Conservation (phyloP, 1,139 yeast species). For the Geotrichum phurueaensis region DNA sequence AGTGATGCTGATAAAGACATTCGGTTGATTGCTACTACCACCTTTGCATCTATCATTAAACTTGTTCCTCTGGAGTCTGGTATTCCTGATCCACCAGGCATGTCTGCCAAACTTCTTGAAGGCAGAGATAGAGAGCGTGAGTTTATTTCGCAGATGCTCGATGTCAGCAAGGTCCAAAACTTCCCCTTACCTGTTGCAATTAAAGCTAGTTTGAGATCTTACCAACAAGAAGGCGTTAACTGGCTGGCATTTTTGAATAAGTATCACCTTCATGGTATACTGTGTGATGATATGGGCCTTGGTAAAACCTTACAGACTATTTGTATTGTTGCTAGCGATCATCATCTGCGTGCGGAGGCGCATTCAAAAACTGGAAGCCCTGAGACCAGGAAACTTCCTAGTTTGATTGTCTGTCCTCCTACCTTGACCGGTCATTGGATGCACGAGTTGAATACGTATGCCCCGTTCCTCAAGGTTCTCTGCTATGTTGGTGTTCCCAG, state of each 20-base stretch:
- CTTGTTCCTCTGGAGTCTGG: slow-evolving; percentile 96
- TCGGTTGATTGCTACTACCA: slow-evolving; percentile 86
- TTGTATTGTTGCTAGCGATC: slow-evolving; percentile 95
- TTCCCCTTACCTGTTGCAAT: slow-evolving; percentile 87
- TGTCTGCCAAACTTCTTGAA: slow-evolving; percentile 75
- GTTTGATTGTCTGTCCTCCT: slow-evolving; percentile 91
- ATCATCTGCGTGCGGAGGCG: slow-evolving; percentile 72
- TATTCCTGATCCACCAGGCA: slow-evolving; percentile 89
- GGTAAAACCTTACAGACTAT: slow-evolving; percentile 97
- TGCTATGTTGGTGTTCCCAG: slow-evolving; percentile 93
- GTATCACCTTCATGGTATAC: slow-evolving; percentile 90
- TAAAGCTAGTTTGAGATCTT: slow-evolving; percentile 86
- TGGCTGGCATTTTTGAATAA: slow-evolving; percentile 96
- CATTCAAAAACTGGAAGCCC: slow-evolving; percentile 50
- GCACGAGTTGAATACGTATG: slow-evolving; percentile 84
- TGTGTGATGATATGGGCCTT: slow-evolving; percentile 99
- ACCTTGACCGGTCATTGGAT: slow-evolving; percentile 99
- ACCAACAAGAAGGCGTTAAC: slow-evolving; percentile 97
- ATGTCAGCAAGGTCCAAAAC: slow-evolving; percentile 84
- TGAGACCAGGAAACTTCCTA: slow-evolving; percentile 74
- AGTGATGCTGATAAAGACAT: slow-evolving; percentile 89
- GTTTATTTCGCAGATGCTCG: slow-evolving; percentile 96
- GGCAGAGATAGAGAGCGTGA: slow-evolving; percentile 94
- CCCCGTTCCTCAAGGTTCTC: slow-evolving; percentile 76
- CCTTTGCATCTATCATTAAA: slow-evolving; percentile 93